These are phyloP conservation scores for Erucastrum elatum DNA, from an alignment of 345 rosid genomes.

Conservation along the genomic window DNA sequence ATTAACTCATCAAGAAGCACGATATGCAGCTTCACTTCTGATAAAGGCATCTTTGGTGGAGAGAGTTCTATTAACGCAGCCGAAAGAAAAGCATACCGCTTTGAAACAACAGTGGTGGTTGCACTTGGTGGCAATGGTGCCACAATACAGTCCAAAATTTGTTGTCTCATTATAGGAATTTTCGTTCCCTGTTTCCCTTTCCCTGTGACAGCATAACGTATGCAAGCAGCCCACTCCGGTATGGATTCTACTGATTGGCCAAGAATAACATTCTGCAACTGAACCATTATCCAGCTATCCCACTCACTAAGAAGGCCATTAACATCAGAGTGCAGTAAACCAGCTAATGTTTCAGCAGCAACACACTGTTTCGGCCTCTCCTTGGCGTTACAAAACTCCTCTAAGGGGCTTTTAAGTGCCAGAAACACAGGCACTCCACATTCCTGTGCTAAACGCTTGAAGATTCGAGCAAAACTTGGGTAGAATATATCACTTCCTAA, in stretches of 20 bases:
- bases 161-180: constrained; percentile 76
- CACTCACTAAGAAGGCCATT: constrained; percentile 76
- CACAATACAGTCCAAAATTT: constrained; percentile 78
- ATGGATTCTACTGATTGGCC: constrained; percentile 89
- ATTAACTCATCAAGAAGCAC: constrained; percentile 76
- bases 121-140: constrained; percentile 77
- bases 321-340: constrained; percentile 86
- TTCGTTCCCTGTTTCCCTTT: constrained; percentile 88
- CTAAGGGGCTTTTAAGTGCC: constrained; percentile 68
- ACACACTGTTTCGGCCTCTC: constrained; percentile 99
- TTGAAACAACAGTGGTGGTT: constrained; percentile 83
- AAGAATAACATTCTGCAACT: constrained; percentile 77
- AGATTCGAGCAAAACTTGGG: constrained; percentile 89
- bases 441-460: constrained; percentile 91
- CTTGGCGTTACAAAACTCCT: constrained; percentile 81
- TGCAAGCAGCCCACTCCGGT: constrained; percentile 97
- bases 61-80: constrained; percentile 89
- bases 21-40: constrained; percentile 71
- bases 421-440: constrained; percentile 83
- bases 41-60: constrained; percentile 77
- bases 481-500: constrained; percentile 88
- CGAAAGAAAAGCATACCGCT: constrained; percentile 91
- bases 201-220: constrained; percentile 98
- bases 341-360: constrained; percentile 98
- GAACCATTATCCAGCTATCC: constrained; percentile 91